Percentiles rank a stretch among this genome's conserved stretches.
Evolutionary conservation across 169 alveolate species (phyloP).

Genomic region (Theileria orientalis): DNA sequence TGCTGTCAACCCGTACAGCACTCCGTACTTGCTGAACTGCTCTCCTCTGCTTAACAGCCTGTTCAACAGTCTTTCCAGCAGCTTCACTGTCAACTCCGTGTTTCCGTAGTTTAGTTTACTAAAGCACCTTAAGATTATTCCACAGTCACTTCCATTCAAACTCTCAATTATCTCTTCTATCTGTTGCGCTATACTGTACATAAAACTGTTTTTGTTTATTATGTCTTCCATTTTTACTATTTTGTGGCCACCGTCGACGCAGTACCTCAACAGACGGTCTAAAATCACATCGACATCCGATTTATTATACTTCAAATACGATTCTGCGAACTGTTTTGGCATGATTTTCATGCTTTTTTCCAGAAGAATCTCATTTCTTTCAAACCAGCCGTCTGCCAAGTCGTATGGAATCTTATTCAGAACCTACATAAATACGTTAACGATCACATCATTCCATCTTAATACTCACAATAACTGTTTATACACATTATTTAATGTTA

Average conservation of each 20-base stretch:
- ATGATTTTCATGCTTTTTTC: constrained; percentile 16
- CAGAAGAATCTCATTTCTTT: constrained; percentile 33
- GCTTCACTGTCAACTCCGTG: constrained; percentile 1
- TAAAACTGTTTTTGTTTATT: constrained; percentile 11
- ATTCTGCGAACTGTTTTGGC: constrained; percentile 62
- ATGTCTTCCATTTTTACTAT: neutral
- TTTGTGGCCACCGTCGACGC: neutral
- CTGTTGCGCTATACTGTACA: constrained; percentile 15
- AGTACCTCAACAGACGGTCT: constrained; percentile 27
- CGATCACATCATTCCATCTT: neutral
- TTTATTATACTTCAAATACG: constrained; percentile 15
- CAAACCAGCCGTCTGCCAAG: constrained; percentile 59
- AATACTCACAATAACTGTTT: neutral
- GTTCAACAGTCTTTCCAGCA: constrained; percentile 21
- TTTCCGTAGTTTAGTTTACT: constrained; percentile 21
- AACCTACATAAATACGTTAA: constrained; percentile 16
- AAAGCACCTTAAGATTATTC: constrained; percentile 44
- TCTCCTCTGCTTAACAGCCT: constrained; percentile 32
- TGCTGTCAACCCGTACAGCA: constrained; percentile 22
- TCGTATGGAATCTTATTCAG: constrained; percentile 52
- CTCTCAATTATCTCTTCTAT: constrained; percentile 26
- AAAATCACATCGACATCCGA: constrained; percentile 23
- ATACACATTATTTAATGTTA: no score
- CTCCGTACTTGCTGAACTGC: constrained; percentile 37
- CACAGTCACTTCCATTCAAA: constrained; percentile 39